Percentiles rank a stretch among this genome's conserved stretches.
Evolutionary conservation across 176 grass and related monocot species (phyloP).

Genomic region (Eragrostis curvula): DNA sequence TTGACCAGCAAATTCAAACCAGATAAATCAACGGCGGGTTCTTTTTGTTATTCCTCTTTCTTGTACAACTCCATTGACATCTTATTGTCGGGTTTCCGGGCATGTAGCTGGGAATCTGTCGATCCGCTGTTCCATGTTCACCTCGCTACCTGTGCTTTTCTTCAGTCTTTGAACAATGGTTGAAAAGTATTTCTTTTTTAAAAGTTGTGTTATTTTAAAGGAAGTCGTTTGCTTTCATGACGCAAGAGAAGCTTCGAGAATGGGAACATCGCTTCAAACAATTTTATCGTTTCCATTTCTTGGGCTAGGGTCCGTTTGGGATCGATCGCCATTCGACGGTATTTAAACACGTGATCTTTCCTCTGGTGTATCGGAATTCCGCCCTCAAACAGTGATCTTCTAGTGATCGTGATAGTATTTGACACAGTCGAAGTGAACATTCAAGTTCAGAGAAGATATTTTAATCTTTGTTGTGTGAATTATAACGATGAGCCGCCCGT

Average conservation of each 20-base stretch:
- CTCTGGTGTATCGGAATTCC: neutral
- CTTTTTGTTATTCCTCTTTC: neutral
- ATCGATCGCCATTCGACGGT: neutral
- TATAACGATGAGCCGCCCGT: neutral
- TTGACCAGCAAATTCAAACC: slow-evolving; percentile 35
- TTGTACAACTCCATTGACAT: neutral
- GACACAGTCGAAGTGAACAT: slow-evolving; percentile 9
- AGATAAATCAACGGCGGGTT: slow-evolving; percentile 27
- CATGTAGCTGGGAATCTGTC: slow-evolving; percentile 15
- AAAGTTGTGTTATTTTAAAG: neutral
- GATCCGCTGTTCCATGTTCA: neutral
- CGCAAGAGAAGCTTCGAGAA: neutral
- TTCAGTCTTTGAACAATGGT: neutral
- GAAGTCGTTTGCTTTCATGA: neutral
- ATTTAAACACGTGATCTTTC: slow-evolving; percentile 28
- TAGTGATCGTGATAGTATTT: neutral
- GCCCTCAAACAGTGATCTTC: neutral
- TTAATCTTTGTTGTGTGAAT: neutral
- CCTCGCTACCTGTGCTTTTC: neutral
- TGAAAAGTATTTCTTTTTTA: neutral
- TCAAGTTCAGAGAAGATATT: neutral
- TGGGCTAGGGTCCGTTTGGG: neutral
- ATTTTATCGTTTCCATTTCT: neutral
- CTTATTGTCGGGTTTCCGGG: slow-evolving; percentile 1
- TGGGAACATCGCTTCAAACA: no score